Evolutionary conservation across 768 basidiomycete species (phyloP).

Genomic region (Hypholoma sublateritium): DNA sequence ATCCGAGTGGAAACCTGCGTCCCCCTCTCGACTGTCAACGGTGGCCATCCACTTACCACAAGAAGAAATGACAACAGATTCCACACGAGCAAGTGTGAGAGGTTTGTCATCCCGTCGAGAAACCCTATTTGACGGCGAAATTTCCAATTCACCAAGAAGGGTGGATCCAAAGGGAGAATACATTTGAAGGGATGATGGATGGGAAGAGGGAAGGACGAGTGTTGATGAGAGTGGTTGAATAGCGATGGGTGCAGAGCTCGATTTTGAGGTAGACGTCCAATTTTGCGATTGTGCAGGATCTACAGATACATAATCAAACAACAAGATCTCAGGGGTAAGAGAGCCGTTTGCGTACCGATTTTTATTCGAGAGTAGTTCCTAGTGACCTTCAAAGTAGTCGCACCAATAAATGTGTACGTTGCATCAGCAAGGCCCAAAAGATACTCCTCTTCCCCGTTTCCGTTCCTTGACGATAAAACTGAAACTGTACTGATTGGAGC

Average conservation of each 20-base stretch:
- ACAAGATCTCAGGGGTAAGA: background rate
- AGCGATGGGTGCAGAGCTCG: constrained; percentile 62
- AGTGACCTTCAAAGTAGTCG: constrained; percentile 69
- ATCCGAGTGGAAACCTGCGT: constrained; percentile 64
- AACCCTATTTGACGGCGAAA: constrained; percentile 91
- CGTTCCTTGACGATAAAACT: constrained; percentile 45
- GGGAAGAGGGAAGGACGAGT: constrained; percentile 88
- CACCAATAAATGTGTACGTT: constrained; percentile 71
- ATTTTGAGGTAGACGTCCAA: constrained; percentile 37
- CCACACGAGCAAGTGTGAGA: constrained; percentile 75
- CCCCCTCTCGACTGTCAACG: constrained; percentile 70
- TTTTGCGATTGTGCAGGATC: constrained; percentile 29
- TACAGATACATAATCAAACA: constrained; percentile 12
- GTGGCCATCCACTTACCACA: constrained; percentile 93
- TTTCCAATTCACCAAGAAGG: constrained; percentile 83
- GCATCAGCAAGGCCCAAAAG: constrained; percentile 82
- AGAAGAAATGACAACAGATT: constrained; percentile 62
- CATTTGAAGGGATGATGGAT: constrained; percentile 92
- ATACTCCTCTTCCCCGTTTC: constrained; percentile 77
- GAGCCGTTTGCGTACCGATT: constrained; percentile 49
- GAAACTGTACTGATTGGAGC: constrained; percentile 78
- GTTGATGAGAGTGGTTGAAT: constrained; percentile 73
- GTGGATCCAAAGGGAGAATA: constrained; percentile 74
- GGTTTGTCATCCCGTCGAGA: constrained; percentile 77
- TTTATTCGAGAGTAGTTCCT: constrained; percentile 77